Conservation (phyloP, 2,329 filamentous ascomycete species). For the Furcasterigmium furcatum region DNA sequence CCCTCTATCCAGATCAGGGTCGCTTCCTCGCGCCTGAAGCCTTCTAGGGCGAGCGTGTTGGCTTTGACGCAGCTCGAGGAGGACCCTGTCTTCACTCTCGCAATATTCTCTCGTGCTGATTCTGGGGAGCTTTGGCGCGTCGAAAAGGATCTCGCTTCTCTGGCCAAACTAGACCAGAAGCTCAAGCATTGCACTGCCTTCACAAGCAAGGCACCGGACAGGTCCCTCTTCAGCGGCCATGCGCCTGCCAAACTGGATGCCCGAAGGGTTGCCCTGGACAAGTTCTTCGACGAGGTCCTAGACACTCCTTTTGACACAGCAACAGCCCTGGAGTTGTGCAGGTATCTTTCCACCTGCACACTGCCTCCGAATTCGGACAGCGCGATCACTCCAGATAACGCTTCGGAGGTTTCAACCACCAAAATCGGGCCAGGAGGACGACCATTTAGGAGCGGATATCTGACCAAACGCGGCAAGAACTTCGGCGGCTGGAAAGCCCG, state of each 20-base stretch:
- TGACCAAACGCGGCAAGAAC: conserved; percentile 97
- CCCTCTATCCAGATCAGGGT: conserved; percentile 83
- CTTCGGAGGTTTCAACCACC: conserved; percentile 25
- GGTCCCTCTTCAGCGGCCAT: conserved; percentile 84
- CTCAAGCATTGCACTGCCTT: conserved; percentile 73
- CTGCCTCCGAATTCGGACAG: conserved; percentile 62
- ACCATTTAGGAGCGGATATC: conserved; percentile 78
- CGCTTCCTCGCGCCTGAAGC: conserved; percentile 91
- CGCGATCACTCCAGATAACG: conserved; percentile 27
- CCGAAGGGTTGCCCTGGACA: conserved; percentile 73
- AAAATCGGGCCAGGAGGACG: conserved; percentile 60
- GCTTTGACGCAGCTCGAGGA: conserved; percentile 79
- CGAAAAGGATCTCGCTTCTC: conserved; percentile 83
- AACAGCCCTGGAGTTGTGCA: conserved; percentile 78
- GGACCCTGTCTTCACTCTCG: conserved; percentile 90
- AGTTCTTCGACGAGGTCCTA: conserved; percentile 81
- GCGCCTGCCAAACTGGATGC: conserved; percentile 92
- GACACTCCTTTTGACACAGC: conserved; percentile 77
- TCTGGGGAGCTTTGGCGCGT: conserved; percentile 84
- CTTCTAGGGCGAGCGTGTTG: conserved; percentile 81
- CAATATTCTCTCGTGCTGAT: conserved; percentile 75
- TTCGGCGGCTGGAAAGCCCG: conserved; percentile 97
- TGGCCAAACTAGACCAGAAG: conserved; percentile 78
- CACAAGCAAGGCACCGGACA: conserved; percentile 75
- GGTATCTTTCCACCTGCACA: conserved; percentile 72